phyloP scores from a whole-genome alignment of 345 rosid genomes.

The thale cress (Arabidopsis thaliana) region DNA sequence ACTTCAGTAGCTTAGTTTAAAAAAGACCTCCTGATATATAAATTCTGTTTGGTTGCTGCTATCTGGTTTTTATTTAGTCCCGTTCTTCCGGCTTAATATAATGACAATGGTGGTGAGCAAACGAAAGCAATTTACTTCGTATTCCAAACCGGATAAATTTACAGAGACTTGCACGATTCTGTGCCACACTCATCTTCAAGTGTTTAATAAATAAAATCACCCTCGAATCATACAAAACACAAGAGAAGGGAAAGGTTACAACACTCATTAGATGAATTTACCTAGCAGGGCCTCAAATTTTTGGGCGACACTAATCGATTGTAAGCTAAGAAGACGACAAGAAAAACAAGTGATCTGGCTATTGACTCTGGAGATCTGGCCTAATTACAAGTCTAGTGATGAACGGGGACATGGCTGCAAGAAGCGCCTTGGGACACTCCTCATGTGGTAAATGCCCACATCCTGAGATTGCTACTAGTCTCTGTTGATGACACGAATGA shows the following conservation, averaged over 20 bases:
- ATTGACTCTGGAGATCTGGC: constrained; percentile 57
- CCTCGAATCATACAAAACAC: not conserved
- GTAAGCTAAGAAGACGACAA: constrained; percentile 30
- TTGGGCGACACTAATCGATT: constrained; percentile 22
- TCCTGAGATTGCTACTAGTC: constrained; percentile 82
- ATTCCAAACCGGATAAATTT: constrained; percentile 3
- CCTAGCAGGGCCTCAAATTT: constrained; percentile 16
- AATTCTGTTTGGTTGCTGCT: constrained; percentile 3
- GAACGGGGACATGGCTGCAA: constrained; percentile 79
- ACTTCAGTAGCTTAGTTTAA: constrained; percentile 24
- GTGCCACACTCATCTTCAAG: constrained; percentile 33
- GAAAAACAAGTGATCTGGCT: constrained; percentile 39
- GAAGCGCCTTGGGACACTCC: constrained; percentile 86
- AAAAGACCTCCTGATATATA: not conserved
- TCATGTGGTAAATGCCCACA: constrained; percentile 94
- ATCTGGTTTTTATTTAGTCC: constrained; percentile 11
- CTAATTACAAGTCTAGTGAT: constrained; percentile 59
- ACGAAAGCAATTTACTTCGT: not conserved
- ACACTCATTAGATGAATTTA: constrained; percentile 25
- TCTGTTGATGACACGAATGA: constrained; percentile 51
- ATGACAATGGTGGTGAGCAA: not conserved
- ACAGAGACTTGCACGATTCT: constrained; percentile 24
- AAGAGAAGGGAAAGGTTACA: constrained; percentile 22
- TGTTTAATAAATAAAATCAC: constrained; percentile 4
- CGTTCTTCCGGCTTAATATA: not conserved